A percentile compares a stretch with the other conserved stretches of the same genome.
Evolutionary conservation across 2,329 filamentous ascomycete genomes (phyloP).

Genomic region (Eutypella sp.): DNA sequence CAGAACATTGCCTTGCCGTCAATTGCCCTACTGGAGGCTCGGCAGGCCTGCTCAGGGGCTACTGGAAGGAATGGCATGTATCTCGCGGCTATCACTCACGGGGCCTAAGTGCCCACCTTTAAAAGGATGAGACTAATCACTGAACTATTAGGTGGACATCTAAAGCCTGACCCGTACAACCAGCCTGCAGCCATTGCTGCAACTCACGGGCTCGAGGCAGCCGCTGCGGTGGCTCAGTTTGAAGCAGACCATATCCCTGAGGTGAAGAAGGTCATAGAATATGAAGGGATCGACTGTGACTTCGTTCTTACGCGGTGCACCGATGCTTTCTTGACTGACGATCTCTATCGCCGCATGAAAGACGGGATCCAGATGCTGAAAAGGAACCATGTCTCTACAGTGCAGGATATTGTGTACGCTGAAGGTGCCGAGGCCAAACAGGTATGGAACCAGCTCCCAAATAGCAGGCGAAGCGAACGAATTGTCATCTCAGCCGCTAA

Average conservation of each 20-base stretch:
- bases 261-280: conserved; percentile 32
- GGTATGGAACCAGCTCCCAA: conserved; percentile 12
- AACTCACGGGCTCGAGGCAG: conserved; percentile 22
- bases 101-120: conserved; percentile 1
- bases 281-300: conserved; percentile 38
- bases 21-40: conserved; percentile 30
- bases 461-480: conserved; percentile 6
- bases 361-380: conserved; percentile 24
- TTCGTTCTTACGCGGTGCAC: conserved; percentile 35
- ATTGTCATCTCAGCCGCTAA: neutral
- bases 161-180: conserved; percentile 30
- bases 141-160: conserved; percentile 19
- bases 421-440: conserved; percentile 23
- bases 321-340: conserved; percentile 32
- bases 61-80: conserved; percentile 32
- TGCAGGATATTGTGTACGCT: conserved; percentile 25
- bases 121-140: neutral
- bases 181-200: conserved; percentile 16
- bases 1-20: conserved; percentile 5
- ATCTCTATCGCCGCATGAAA: conserved; percentile 16
- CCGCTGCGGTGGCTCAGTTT: conserved; percentile 24
- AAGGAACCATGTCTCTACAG: conserved; percentile 18
- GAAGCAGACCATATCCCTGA: conserved; percentile 23
- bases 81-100: neutral
- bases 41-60: conserved; percentile 31